Base-by-base conservation (phyloP, 2,329 filamentous ascomycete species). In the Claviceps purpurea region DNA sequence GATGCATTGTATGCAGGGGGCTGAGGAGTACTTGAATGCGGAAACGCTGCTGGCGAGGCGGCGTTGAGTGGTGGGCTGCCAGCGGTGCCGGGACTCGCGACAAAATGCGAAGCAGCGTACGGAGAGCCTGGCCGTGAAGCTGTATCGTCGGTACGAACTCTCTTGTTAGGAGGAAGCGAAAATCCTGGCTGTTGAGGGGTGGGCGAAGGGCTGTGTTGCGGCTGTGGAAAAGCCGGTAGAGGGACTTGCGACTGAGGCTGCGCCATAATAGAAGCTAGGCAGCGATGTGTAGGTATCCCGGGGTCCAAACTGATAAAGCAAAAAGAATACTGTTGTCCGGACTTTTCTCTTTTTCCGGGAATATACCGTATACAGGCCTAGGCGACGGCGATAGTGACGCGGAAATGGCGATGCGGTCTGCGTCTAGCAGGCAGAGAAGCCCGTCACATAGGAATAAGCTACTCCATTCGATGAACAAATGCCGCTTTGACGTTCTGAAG, bases 111-210 rank as follows among this genome's bases (percentile, higher is more conserved):
- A 59, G 70, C 66, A 57, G 73, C 71, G 61, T 81, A 82, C 0
- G 81, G 79, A 38, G 81, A 85, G 49, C 71, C 74, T 53, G 84
- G 82, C 58, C 84, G 82, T 30, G 85, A 82, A n/a, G 75, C 70
- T 38, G 82, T 78, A 53, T 82, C 82, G 50, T 84, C 64, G 78
- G 83, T 64, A 55, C 65, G 62, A 30, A 64, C 59, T 61, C 86
- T 79, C 71, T 93, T 91, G 54, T 78, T 79, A 16, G 87, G 82
- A 48, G 85, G 85, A 48, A 84, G 78, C 54, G 67, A 62, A 60
- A 68, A 84, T 50, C 67, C 69, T 16, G 74, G 69, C 56, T 78
- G 76, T 37, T 75, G 72, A 22, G 76, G 71, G 49, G 73, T 76
- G 45, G 84, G 81, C 24, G 84, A 83, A 24, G 81, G 76, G 39